A percentile compares a stretch with the other conserved stretches of the same genome.
Conservation (phyloP, 1,139 yeast genomes). For the Citeromyces hawaiiensis region DNA sequence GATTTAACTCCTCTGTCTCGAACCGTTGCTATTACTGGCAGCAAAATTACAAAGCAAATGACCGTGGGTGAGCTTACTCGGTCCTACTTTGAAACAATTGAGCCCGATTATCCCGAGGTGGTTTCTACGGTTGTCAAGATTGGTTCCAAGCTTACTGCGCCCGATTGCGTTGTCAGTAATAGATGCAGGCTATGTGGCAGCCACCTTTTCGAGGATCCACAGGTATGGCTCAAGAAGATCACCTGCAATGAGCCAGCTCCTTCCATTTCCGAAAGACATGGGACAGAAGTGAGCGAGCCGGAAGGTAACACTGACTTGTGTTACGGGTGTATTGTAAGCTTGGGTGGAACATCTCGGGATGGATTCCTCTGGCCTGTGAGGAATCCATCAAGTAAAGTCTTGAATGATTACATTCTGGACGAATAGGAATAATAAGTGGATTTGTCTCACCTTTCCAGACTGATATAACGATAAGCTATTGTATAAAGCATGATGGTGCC, state of each 20-base stretch:
- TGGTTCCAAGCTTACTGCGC: conserved; percentile 64
- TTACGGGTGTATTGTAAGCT: conserved; percentile 65
- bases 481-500: too few relatives aligned
- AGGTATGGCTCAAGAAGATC: conserved; percentile 58
- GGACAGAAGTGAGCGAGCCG: conserved; percentile 5
- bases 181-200: conserved; percentile 41
- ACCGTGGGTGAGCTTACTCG: conserved; percentile 72
- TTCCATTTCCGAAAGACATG: conserved; percentile 29
- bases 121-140: conserved; percentile 90
- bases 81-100: conserved; percentile 62
- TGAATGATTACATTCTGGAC: conserved; percentile 37
- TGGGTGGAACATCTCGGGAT: conserved; percentile 27
- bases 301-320: conserved; percentile 26
- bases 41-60: conserved; percentile 44
- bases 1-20: conserved; percentile 5
- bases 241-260: conserved; percentile 54
- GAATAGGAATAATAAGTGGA: conserved; percentile 20
- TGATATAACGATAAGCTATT: too few relatives aligned
- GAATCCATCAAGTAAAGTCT: conserved; percentile 18
- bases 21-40: conserved; percentile 16
- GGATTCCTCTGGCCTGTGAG: conserved; percentile 41
- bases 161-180: conserved; percentile 11
- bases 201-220: conserved; percentile 40
- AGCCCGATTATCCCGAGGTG: conserved; percentile 76
- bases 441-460: too few relatives aligned